Conservation (phyloP, 176 grass and related monocot genomes). For the Lolium rigidum region DNA sequence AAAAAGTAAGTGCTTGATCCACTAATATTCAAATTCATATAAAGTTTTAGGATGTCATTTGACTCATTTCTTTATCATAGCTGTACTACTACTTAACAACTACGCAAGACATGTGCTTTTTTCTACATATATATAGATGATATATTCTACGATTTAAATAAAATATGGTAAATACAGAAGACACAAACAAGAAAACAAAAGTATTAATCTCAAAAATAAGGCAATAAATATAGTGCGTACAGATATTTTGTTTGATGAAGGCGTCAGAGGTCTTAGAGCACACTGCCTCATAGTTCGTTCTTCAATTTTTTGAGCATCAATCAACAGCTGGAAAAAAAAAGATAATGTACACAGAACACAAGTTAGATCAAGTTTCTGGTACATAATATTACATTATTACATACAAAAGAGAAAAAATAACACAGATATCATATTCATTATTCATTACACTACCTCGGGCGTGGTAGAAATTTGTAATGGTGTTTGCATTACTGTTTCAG, state of each 20-base stretch:
- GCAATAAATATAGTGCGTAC: constrained; percentile 47
- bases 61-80: neutral
- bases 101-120: constrained; percentile 2
- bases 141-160: neutral
- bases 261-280: constrained; percentile 72
- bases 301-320: constrained; percentile 74
- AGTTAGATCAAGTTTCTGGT: constrained; percentile 12
- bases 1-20: neutral
- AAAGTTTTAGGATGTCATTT: neutral
- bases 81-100: neutral
- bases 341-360: neutral
- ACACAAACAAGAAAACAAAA: constrained; percentile 29
- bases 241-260: constrained; percentile 66
- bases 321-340: constrained; percentile 47
- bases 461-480: constrained; percentile 61
- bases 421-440: constrained; percentile 15
- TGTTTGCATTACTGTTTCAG: constrained; percentile 70
- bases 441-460: constrained; percentile 54
- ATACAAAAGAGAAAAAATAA: neutral
- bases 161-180: constrained; percentile 19
- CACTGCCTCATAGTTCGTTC: constrained; percentile 67
- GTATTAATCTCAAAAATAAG: neutral
- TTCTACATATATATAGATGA: no score
- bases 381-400: neutral
- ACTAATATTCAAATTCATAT: neutral